Conservation (phyloP, 2,329 filamentous ascomycete species). For the Talaromyces sp. region DNA sequence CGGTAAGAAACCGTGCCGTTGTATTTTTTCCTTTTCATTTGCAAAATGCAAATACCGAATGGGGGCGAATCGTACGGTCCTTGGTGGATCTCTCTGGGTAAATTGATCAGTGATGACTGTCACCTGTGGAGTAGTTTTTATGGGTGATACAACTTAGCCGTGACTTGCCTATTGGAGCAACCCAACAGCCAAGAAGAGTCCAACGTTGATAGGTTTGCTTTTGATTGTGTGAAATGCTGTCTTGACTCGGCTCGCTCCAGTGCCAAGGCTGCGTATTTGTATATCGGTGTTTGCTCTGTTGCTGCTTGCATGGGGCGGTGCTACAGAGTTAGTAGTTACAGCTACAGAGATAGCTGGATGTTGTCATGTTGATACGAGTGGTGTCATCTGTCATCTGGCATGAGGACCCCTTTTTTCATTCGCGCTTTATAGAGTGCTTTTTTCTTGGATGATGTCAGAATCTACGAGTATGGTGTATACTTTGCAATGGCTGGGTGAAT, state of each 20-base stretch:
- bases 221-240: neutral
- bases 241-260: neutral
- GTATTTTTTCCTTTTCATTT: no score
- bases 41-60: neutral
- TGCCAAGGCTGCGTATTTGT: neutral
- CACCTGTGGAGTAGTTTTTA: no score
- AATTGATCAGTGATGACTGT: no score
- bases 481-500: neutral
- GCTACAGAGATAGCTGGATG: neutral
- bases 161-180: neutral
- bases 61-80: neutral
- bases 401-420: neutral
- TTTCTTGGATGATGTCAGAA: neutral
- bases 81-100: neutral
- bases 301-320: neutral
- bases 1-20: no score
- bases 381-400: neutral
- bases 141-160: no score
- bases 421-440: neutral
- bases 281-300: neutral
- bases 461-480: neutral
- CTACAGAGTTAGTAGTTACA: neutral
- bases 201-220: neutral
- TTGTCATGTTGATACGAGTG: neutral
- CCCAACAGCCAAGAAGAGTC: neutral